A percentile compares a stretch with the other conserved stretches of the same genome.
These are phyloP conservation scores for Chaetoceros tenuissimus DNA, from an alignment of 108 stramenopile genomes.

Conservation along the genomic window DNA sequence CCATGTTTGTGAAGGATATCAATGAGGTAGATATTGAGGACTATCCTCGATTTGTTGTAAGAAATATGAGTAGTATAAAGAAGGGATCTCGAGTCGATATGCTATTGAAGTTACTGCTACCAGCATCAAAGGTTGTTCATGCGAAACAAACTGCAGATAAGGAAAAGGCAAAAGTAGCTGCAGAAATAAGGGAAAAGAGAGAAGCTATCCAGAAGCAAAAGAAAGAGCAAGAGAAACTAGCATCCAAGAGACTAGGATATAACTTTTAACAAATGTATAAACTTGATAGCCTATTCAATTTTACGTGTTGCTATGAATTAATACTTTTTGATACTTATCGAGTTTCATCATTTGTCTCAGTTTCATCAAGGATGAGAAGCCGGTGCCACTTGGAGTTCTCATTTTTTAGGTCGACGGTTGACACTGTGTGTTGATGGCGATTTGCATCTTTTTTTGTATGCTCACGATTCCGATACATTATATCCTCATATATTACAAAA, in stretches of 20 bases:
- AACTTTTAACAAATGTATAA: conserved; percentile 19
- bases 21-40: conserved; percentile 58
- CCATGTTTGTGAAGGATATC: conserved; percentile 46
- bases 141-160: conserved; percentile 63
- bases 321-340: too few species aligned
- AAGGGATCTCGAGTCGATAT: conserved; percentile 46
- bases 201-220: conserved; percentile 38
- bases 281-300: too few species aligned
- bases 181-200: conserved; percentile 60
- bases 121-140: conserved; percentile 59
- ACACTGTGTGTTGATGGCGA: too few species aligned
- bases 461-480: too few species aligned
- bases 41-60: conserved; percentile 66
- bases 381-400: too few species aligned
- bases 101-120: conserved; percentile 63
- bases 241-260: conserved; percentile 18
- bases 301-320: too few species aligned
- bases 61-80: conserved; percentile 30
- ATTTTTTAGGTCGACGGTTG: too few species aligned
- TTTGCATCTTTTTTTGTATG: too few species aligned
- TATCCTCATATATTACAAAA: too few species aligned
- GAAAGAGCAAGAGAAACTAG: conserved; percentile 38
- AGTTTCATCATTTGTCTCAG: too few species aligned
- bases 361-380: too few species aligned
- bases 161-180: conserved; percentile 58